Evolutionary conservation across 2,329 filamentous ascomycete species (phyloP).

Genomic region (Pseudogymnoascus sp.): DNA sequence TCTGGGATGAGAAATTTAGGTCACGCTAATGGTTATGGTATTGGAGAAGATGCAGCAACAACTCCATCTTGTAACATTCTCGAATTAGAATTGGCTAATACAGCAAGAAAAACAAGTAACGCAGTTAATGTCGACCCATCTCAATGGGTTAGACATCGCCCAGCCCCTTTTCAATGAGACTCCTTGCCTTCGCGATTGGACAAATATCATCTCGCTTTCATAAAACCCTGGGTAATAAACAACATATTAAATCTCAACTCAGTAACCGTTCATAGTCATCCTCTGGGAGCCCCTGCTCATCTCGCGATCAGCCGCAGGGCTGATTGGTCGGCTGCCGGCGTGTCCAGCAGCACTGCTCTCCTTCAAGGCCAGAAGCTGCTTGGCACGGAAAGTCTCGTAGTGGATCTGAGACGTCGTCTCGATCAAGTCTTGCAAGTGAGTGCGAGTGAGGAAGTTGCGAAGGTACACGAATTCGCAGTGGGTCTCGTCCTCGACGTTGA

Average conservation of each 20-base stretch:
- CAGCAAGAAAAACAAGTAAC: conserved; percentile 29
- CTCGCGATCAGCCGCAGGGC: conserved; percentile 87
- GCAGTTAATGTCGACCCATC: conserved; percentile 26
- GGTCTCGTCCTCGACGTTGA: conserved; percentile 98
- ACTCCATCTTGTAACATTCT: conserved; percentile 8
- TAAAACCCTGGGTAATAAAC: conserved; percentile 18
- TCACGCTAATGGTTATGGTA: not conserved
- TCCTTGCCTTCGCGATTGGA: conserved; percentile 26
- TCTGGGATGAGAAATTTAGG: not conserved
- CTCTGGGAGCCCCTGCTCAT: conserved; percentile 94
- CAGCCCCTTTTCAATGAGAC: conserved; percentile 26
- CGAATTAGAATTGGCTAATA: conserved; percentile 29
- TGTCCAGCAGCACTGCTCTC: conserved; percentile 80
- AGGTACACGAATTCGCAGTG: conserved; percentile 99
- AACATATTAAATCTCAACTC: conserved; percentile 29
- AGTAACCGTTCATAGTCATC: conserved; percentile 99
- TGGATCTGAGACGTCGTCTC: conserved; percentile 99
- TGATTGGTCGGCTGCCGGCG: conserved; percentile 83
- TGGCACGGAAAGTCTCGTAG: conserved; percentile 99
- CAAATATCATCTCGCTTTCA: conserved; percentile 25
- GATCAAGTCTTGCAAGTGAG: conserved; percentile 96
- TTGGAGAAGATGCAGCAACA: not conserved
- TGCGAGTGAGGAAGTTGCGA: conserved; percentile 95
- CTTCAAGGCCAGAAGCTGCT: conserved; percentile 96
- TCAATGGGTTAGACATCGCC: conserved; percentile 23